A percentile compares a stretch with the other conserved stretches of the same genome.
phyloP scores from a whole-genome alignment of 2,329 filamentous ascomycete genomes.

The Aaosphaeria arxii region DNA sequence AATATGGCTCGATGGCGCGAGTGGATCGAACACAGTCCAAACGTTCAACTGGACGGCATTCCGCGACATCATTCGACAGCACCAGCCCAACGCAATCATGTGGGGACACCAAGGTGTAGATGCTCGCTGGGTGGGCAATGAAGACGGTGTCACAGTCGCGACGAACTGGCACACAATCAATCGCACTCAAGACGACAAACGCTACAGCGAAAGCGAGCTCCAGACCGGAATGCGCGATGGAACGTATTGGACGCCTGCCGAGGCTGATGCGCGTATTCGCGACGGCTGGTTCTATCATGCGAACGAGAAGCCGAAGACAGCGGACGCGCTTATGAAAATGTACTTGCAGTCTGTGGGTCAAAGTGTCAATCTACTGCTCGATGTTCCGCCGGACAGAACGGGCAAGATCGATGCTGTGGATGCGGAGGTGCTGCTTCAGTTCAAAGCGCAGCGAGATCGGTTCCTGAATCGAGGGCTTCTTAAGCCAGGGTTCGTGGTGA shows the following conservation, averaged over 20 bases:
- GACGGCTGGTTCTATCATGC: conserved; percentile 13
- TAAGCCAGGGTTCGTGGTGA: not conserved
- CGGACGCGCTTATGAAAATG: conserved; percentile 8
- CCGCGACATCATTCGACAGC: conserved; percentile 9
- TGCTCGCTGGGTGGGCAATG: conserved; percentile 14
- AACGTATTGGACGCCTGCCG: conserved; percentile 11
- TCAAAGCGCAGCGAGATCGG: conserved; percentile 7
- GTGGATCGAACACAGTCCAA: conserved; percentile 11
- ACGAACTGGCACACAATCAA: conserved; percentile 16
- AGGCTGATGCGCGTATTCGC: conserved; percentile 10
- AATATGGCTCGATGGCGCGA: conserved; percentile 13
- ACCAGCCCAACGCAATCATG: conserved; percentile 11
- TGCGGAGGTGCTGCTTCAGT: conserved; percentile 3
- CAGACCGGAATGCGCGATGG: conserved; percentile 11
- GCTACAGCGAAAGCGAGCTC: conserved; percentile 6
- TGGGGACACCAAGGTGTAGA: conserved; percentile 15
- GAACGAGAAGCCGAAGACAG: conserved; percentile 7
- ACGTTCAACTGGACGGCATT: conserved; percentile 12
- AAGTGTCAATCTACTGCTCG: conserved; percentile 10
- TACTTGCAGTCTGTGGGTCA: conserved; percentile 9
- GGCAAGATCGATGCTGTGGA: conserved; percentile 6
- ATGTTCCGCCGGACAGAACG: conserved; percentile 11
- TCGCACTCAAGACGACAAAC: conserved; percentile 9
- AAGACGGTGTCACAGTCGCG: conserved; percentile 8
- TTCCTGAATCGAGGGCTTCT: conserved; percentile 7